Base-by-base conservation (phyloP, 1,284 basidiomycete species). In the Phellinidium pouzarii region DNA sequence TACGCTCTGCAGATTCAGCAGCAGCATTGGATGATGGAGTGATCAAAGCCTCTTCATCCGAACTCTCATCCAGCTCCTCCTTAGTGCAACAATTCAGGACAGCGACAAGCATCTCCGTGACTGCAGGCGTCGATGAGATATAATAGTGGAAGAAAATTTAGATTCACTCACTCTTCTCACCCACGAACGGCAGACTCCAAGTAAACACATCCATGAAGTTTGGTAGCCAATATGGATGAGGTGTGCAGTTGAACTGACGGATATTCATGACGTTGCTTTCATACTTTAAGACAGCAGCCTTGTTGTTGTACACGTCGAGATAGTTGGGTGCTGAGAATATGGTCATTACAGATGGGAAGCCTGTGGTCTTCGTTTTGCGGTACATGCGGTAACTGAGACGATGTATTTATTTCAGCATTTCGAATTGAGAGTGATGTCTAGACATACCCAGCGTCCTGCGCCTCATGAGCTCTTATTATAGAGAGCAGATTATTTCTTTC, bases 241-340 rank as follows among this genome's bases (percentile, higher is more conserved):
- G 93, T 4, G 89, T 94, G 66, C 88, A 92, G 70, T 95, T 96
- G 76, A 95, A 96, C 67, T 96, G 93, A 42, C 87, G 81, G 62
- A 93, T 93, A 66, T 96, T 96, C 84, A 96, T 89, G 46, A 95
- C 92, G 65, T 96, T 96, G 66, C 88, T 91, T 68, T 96, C 94
- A 66, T 96, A 95, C 72, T 96, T 95, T 65, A 96, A 80, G 4
- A 96, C 93, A 1, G 94, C 93, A 1, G 93, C 93, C 72, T 95
- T 96, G 75, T 96, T 96, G 68, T 94, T 92, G 71, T 96, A 96
- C 31, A 95, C 90, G 65, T 96, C 93, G 50, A 96, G 84, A 67
- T 96, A 96, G 69, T 96, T 96, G 23, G 93, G 91, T 5, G 93
- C 93, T 9, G 89, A 92, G 71, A 96, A 96, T 62, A 96, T 93